Base-by-base conservation (phyloP, 306 rosid species). In the Malus asiatica region DNA sequence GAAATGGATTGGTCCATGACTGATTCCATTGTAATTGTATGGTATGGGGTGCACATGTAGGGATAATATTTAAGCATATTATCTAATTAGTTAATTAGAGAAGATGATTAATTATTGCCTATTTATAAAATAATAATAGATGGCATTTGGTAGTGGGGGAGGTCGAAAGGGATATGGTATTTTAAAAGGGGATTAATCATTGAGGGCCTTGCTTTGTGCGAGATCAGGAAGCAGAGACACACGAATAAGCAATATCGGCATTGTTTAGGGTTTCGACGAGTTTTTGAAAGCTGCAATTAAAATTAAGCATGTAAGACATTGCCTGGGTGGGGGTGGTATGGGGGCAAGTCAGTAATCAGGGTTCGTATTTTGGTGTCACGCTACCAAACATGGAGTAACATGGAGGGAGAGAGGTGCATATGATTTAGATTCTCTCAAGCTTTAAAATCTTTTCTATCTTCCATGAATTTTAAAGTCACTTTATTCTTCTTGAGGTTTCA, bases 201-300 rank as follows among this genome's bases (percentile, higher is more conserved):
- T 86, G 90, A 85, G 32, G 80, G 25, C 58, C 81, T 35, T 27
- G 51, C 27, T 55, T 82, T 84, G 87, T 77, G 83, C 62, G 68
- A 76, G 85, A 88, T 78, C 84, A 78, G 88, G 96, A 87, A 82
- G 82, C 96, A 88, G 42, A 38, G 42, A 1, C 71, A 55, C 33
- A 59, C 65, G 23, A 23, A 11, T 11, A n/a, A 33, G 33, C 76
- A 58, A 22, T 64, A 53, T 71, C 55, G 65, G 67, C 77, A 58
- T 80, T 27, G 66, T 13, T 13, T 11, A 1, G 19, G 4, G 14
- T 5, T 58, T 22, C 25, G 51, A 27, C 33, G 52, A 19, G 33
- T 68, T 65, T 46, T 64, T 57, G 20, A 42, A 51, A 57, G 19
- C 44, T 73, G 68, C 68, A 59, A 73, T 73, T 27, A 40, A 40